Conservation (phyloP, 257 asterid species). For the Ligustrum vulgare region DNA sequence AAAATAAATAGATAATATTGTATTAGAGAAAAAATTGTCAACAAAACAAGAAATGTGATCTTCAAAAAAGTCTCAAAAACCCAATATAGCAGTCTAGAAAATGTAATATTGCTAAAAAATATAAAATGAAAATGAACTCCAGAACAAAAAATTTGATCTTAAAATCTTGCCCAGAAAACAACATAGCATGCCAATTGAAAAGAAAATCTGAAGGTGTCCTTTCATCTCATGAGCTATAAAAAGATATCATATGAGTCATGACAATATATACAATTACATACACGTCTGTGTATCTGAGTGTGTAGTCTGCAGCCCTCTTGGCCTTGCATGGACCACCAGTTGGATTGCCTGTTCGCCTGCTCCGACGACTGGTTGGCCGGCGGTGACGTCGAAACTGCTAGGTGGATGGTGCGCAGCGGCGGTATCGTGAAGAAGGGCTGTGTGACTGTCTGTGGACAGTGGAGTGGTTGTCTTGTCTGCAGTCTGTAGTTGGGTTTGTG, state of each 20-base stretch:
- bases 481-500: too few relatives aligned
- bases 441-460: too few relatives aligned
- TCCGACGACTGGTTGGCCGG: too few relatives aligned
- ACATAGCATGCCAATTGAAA: conserved; percentile 12
- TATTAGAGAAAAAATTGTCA: not conserved
- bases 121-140: not conserved
- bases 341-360: too few relatives aligned
- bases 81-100: too few relatives aligned
- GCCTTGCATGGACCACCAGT: too few relatives aligned
- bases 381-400: too few relatives aligned
- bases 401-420: too few relatives aligned
- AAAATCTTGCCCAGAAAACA: not conserved
- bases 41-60: not conserved
- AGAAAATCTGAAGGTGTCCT: not conserved
- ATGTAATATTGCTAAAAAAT: not conserved
- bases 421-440: too few relatives aligned
- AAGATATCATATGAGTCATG: not conserved
- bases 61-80: too few relatives aligned
- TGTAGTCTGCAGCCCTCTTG: too few relatives aligned
- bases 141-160: not conserved
- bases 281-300: not conserved
- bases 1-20: not conserved
- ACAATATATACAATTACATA: not conserved
- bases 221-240: not conserved
- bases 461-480: too few relatives aligned